These are phyloP conservation scores for Aureobasidium vineae DNA, from an alignment of 2,329 filamentous ascomycete species.

Conservation along the genomic window DNA sequence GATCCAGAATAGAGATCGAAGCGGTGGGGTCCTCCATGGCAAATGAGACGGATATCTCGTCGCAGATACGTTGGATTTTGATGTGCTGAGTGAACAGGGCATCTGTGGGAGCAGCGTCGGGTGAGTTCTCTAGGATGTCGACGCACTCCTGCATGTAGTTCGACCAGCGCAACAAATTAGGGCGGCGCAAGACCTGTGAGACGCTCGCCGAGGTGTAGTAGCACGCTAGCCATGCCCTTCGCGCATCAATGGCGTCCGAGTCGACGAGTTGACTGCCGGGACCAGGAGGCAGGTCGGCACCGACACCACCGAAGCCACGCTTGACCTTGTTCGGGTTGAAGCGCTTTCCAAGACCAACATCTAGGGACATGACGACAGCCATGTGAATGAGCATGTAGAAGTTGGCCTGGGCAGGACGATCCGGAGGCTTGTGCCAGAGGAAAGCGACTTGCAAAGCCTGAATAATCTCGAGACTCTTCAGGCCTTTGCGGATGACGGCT, in stretches of 20 bases:
- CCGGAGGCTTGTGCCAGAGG: conserved; percentile 84
- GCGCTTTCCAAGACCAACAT: conserved; percentile 70
- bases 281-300: conserved; percentile 37
- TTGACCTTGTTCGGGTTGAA: conserved; percentile 41
- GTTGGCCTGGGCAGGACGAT: conserved; percentile 80
- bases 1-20: conserved; percentile 53
- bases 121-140: conserved; percentile 55
- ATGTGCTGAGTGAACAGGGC: conserved; percentile 57
- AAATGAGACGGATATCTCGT: conserved; percentile 57
- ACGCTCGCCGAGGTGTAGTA: conserved; percentile 61
- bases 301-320: conserved; percentile 39
- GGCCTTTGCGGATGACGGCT: conserved; percentile 68
- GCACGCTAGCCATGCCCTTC: conserved; percentile 60
- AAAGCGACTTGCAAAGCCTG: conserved; percentile 72
- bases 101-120: conserved; percentile 58
- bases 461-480: conserved; percentile 79
- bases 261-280: conserved; percentile 38
- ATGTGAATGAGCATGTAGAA: conserved; percentile 86
- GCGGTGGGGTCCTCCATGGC: conserved; percentile 55
- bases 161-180: conserved; percentile 60
- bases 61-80: conserved; percentile 57
- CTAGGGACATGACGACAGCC: conserved; percentile 76
- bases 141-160: conserved; percentile 64
- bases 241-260: conserved; percentile 56
- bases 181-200: conserved; percentile 58